These are phyloP conservation scores for Suillus subalutaceus DNA, from an alignment of 768 basidiomycete species.

Conservation along the genomic window DNA sequence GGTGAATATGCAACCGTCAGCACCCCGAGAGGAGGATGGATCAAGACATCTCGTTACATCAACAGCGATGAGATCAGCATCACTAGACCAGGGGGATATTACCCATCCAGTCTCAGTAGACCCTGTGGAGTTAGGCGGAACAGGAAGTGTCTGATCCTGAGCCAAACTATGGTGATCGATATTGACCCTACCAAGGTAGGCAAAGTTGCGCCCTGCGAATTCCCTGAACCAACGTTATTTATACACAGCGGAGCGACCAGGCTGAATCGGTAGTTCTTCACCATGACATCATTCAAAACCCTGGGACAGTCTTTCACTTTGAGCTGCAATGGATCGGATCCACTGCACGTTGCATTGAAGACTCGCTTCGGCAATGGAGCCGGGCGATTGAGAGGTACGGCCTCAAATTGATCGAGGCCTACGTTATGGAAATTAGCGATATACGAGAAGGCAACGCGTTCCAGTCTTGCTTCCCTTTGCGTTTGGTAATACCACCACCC, in stretches of 20 bases:
- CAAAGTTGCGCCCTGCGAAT: neutral
- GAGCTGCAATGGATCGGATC: slow-evolving; percentile 98
- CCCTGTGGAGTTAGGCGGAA: slow-evolving; percentile 45
- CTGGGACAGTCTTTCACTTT: slow-evolving; percentile 93
- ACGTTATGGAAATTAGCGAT: slow-evolving; percentile 89
- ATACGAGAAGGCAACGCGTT: slow-evolving; percentile 86
- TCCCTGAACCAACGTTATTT: slow-evolving; percentile 3
- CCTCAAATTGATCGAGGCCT: slow-evolving; percentile 89
- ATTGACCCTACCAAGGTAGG: slow-evolving; percentile 75
- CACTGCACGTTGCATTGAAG: slow-evolving; percentile 89
- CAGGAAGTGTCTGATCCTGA: slow-evolving; percentile 71
- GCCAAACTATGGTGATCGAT: slow-evolving; percentile 91
- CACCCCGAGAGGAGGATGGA: slow-evolving; percentile 73
- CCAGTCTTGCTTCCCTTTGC: slow-evolving; percentile 86
- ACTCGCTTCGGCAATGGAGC: slow-evolving; percentile 80
- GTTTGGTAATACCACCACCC: slow-evolving; percentile 77
- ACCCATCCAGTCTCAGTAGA: slow-evolving; percentile 40
- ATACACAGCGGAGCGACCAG: slow-evolving; percentile 79
- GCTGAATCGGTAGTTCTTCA: slow-evolving; percentile 89
- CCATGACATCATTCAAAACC: slow-evolving; percentile 94
- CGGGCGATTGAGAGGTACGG: slow-evolving; percentile 87
- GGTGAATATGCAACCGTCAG: slow-evolving; percentile 74
- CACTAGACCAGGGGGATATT: slow-evolving; percentile 28
- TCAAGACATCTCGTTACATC: slow-evolving; percentile 49
- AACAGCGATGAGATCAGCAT: slow-evolving; percentile 42